Evolutionary conservation across 2,329 filamentous ascomycete species (phyloP).

Genomic region (Fusarium oxysporum): DNA sequence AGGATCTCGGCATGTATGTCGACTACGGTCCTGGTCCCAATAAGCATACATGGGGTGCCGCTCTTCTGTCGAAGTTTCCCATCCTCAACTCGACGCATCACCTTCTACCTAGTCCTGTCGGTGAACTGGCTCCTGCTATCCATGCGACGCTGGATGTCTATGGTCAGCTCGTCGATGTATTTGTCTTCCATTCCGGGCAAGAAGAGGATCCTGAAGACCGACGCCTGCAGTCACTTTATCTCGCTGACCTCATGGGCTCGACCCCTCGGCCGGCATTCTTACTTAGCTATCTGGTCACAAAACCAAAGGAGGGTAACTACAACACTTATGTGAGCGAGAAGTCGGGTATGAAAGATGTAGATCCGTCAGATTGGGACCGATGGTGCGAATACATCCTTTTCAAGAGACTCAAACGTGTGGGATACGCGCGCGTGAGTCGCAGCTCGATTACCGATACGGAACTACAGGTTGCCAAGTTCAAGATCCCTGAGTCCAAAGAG

Average conservation of each 20-base stretch:
- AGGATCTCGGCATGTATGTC: slow-evolving; percentile 98
- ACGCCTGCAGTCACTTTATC: slow-evolving; percentile 85
- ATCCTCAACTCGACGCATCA: slow-evolving; percentile 98
- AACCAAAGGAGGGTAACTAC: slow-evolving; percentile 92
- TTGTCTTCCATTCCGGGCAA: slow-evolving; percentile 98
- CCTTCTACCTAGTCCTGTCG: slow-evolving; percentile 90
- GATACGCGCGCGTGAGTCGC: slow-evolving; percentile 89
- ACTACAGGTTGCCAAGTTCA: slow-evolving; percentile 95
- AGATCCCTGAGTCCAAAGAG: slow-evolving; percentile 75
- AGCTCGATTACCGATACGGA: slow-evolving; percentile 97
- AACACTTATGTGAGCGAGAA: slow-evolving; percentile 90
- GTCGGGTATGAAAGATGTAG: slow-evolving; percentile 96
- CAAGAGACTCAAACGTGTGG: slow-evolving; percentile 85
- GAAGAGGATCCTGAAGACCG: slow-evolving; percentile 96
- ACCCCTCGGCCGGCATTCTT: slow-evolving; percentile 84
- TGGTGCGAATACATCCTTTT: slow-evolving; percentile 99
- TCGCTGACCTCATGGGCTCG: slow-evolving; percentile 87
- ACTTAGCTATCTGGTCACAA: slow-evolving; percentile 92
- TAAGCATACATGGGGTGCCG: slow-evolving; percentile 98
- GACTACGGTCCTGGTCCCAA: slow-evolving; percentile 97
- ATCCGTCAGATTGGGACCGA: slow-evolving; percentile 91
- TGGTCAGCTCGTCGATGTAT: slow-evolving; percentile 88
- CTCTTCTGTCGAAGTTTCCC: slow-evolving; percentile 94
- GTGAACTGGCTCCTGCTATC: slow-evolving; percentile 94
- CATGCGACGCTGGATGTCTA: slow-evolving; percentile 97